phyloP scores from a whole-genome alignment of 345 rosid species.

The Brassica rapa region DNA sequence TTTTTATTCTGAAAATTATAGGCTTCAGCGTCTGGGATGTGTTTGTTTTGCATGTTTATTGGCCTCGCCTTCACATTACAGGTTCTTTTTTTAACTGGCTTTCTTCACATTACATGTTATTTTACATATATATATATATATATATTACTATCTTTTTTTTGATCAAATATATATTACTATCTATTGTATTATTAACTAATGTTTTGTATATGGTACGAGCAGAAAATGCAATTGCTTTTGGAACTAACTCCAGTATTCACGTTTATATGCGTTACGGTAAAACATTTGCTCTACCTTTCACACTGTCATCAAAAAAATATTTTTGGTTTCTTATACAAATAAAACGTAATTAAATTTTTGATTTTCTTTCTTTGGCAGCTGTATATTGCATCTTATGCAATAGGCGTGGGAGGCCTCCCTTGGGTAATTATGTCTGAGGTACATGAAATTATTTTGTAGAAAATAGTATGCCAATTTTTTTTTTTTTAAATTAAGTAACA shows the following conservation, averaged over 20 bases:
- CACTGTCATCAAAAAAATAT: background rate
- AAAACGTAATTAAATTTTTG: background rate
- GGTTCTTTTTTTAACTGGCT: background rate
- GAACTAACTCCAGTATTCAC: slow-evolving; percentile 39
- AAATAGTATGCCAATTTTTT: background rate
- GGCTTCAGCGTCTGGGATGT: slow-evolving; percentile 51
- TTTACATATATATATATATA: background rate
- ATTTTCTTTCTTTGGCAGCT: slow-evolving; percentile 22
- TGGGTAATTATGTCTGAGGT: slow-evolving; percentile 53
- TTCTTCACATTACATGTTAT: slow-evolving; percentile 10
- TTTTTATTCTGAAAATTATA: slow-evolving; percentile 15
- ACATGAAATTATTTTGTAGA: background rate
- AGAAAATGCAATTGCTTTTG: slow-evolving; percentile 32
- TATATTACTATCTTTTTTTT: background rate
- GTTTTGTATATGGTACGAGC: background rate
- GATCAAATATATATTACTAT: background rate
- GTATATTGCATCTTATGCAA: slow-evolving; percentile 29
- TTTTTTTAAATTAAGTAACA: background rate
- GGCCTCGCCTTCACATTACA: slow-evolving; percentile 6
- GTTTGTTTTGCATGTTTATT: slow-evolving; percentile 32
- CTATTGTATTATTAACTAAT: background rate
- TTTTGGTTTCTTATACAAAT: background rate
- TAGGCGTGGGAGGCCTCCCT: slow-evolving; percentile 48
- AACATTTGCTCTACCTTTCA: background rate
- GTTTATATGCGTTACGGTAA: slow-evolving; percentile 32